phyloP scores from a whole-genome alignment of 1,284 basidiomycete species.

The Cryptococcus sp. region DNA sequence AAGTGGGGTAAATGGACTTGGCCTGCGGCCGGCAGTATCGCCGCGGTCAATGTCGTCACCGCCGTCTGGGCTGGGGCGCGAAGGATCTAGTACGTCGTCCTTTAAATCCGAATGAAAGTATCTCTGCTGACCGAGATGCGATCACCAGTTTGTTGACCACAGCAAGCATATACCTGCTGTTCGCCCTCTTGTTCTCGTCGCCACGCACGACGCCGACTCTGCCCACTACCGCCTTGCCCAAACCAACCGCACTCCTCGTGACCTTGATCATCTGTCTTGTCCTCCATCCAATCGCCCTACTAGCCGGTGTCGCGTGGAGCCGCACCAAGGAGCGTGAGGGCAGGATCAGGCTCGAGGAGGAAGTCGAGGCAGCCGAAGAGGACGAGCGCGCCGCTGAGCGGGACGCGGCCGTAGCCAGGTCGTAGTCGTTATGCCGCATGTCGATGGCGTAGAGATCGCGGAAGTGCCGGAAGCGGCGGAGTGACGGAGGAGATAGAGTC shows the following conservation, averaged over 20 bases:
- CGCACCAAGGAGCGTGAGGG: slow-evolving; percentile 46
- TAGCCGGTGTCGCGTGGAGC: slow-evolving; percentile 42
- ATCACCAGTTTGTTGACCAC: slow-evolving; percentile 40
- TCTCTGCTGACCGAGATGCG: neutral
- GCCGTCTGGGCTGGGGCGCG: slow-evolving; percentile 45
- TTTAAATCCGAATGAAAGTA: neutral
- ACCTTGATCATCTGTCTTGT: slow-evolving; percentile 49
- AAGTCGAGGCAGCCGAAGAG: slow-evolving; percentile 47
- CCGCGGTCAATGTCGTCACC: slow-evolving; percentile 40
- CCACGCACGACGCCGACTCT: slow-evolving; percentile 38
- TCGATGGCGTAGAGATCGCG: no score
- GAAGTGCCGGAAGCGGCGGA: no score
- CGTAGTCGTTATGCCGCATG: neutral
- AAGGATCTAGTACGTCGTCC: slow-evolving; percentile 38
- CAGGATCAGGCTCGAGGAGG: slow-evolving; percentile 52
- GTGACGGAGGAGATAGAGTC: neutral
- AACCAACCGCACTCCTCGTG: slow-evolving; percentile 45
- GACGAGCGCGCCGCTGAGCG: slow-evolving; percentile 26
- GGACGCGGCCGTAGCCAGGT: slow-evolving; percentile 5
- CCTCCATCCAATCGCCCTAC: slow-evolving; percentile 47
- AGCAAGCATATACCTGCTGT: slow-evolving; percentile 45
- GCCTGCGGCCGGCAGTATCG: slow-evolving; percentile 45
- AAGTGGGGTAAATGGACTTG: slow-evolving; percentile 41
- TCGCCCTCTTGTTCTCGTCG: slow-evolving; percentile 48
- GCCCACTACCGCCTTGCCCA: slow-evolving; percentile 38